A percentile compares a stretch with the other conserved stretches of the same genome.
phyloP scores from a whole-genome alignment of 2,329 filamentous ascomycete species.

The Colletotrichum sublineola region DNA sequence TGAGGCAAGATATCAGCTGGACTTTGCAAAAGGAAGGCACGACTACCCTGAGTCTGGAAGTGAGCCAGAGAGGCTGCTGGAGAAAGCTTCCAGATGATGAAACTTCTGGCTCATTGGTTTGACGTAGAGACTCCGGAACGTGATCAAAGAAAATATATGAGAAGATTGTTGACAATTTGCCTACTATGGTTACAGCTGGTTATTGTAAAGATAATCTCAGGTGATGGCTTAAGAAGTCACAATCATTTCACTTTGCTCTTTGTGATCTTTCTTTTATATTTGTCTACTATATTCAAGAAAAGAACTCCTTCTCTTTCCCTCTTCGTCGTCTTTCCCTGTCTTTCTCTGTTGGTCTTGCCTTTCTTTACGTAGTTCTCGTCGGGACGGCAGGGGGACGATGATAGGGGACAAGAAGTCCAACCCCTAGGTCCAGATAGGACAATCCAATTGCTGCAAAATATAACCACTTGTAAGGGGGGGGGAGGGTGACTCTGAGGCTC shows the following conservation, averaged over 20 bases:
- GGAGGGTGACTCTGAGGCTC: no score
- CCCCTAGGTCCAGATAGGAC: no score
- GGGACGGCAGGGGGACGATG: not conserved
- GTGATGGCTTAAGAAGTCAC: not conserved
- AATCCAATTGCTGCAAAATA: rapidly evolving
- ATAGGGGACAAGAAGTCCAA: no score
- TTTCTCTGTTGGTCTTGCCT: not conserved
- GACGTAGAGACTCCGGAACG: not conserved
- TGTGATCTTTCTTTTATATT: no score
- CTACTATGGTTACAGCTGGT: not conserved
- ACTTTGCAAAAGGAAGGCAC: not conserved
- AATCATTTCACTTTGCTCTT: no score
- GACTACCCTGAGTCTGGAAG: not conserved
- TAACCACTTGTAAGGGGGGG: not conserved
- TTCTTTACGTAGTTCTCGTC: not conserved
- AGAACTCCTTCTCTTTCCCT: not conserved
- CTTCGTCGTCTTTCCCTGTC: not conserved
- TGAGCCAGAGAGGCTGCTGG: not conserved
- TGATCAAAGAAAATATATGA: not conserved
- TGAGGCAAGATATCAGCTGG: not conserved
- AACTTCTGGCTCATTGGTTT: not conserved
- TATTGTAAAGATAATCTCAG: not conserved
- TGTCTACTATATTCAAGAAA: not conserved
- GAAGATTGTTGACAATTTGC: rapidly evolving
- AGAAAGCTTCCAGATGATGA: not conserved